Evolutionary conservation across 2,329 filamentous ascomycete genomes (phyloP), one percentile per base, ranked within the genome.

Genomic region (Calonectria pseudoreteaudii): DNA sequence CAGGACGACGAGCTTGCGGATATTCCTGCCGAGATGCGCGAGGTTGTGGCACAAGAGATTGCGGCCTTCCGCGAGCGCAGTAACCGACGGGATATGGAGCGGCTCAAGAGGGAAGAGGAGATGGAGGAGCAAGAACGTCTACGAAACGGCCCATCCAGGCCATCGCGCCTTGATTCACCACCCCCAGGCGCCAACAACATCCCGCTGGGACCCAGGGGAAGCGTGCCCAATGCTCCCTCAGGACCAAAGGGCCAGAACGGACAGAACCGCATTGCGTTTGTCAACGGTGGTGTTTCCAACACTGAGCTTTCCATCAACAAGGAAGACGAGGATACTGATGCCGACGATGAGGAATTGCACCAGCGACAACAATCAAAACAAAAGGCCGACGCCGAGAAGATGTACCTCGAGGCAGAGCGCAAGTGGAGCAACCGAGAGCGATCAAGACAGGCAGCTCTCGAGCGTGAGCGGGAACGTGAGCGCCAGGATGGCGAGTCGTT

Each of bases 21-120:
- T 80, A 98, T 99, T 62, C 97, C 97, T 0, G 93, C 95, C 0
- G 97, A 98, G 82, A 97, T 98, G 95, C 93, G 97, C 30, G 97
- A 98, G 82, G 96, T 95, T 0, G 97, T 99, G 20, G 95, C 97
- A 0, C 93, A 93, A 71, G 97, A 99, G 83, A 99, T 99, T 80
- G 93, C 95, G 0, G 94, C 96, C 0, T 99, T 99, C 87, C 91
- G 97, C 77, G 97, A 99, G 78, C 91, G 96, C 26, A 98, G 96
- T 79, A 98, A 93, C 73, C 92, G 94, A 74, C 91, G 96, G 49
- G 97, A 99, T 82, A 87, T 97, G 81, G 97, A 99, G 84, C 94
- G 97, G 4, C 86, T 98, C 44, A 93, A 93, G 81, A 90, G 93
- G 56, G 97, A 99, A 84, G 97, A 99, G 83, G 96, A 98, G 82